Evolutionary conservation across 352 stramenopile species (phyloP).

Genomic region (Thraustochytrium sp.): DNA sequence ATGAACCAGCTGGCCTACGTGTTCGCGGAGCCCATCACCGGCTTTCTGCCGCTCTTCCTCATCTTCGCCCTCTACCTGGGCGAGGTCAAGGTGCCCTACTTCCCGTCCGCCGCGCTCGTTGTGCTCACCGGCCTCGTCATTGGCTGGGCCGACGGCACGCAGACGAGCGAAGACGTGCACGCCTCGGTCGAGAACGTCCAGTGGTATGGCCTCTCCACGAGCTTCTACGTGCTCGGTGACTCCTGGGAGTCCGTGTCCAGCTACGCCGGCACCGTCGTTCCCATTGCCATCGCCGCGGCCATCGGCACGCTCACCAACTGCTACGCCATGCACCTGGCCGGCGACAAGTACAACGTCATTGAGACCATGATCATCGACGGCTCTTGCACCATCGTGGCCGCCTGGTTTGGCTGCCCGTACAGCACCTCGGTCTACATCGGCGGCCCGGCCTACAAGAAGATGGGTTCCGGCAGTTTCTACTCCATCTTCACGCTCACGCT

Average conservation of each 20-base stretch:
- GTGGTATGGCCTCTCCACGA: not conserved
- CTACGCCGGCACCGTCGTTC: constrained; percentile 45
- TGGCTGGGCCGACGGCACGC: constrained; percentile 47
- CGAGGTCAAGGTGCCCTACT: constrained; percentile 3
- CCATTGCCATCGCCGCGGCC: constrained; percentile 23
- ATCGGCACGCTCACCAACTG: constrained; percentile 35
- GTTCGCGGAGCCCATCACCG: constrained; percentile 11
- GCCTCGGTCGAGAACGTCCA: not conserved
- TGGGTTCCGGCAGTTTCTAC: constrained; percentile 45
- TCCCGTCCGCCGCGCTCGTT: constrained; percentile 17
- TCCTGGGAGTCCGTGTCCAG: not conserved
- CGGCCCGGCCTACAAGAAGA: constrained; percentile 50
- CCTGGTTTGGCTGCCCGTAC: constrained; percentile 50
- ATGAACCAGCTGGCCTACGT: constrained; percentile 13
- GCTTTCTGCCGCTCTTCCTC: constrained; percentile 32
- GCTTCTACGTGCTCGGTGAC: constrained; percentile 23
- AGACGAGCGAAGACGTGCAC: constrained; percentile 26
- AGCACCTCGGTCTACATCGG: constrained; percentile 51
- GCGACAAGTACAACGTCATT: constrained; percentile 47
- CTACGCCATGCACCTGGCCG: not conserved
- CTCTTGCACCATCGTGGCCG: constrained; percentile 49
- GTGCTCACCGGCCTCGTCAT: constrained; percentile 38
- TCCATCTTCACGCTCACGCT: constrained; percentile 44
- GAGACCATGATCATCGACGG: constrained; percentile 49
- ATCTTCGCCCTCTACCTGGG: constrained; percentile 42